Evolutionary conservation across 2,329 filamentous ascomycete species (phyloP).

Genomic region (Colletotrichum navitas): DNA sequence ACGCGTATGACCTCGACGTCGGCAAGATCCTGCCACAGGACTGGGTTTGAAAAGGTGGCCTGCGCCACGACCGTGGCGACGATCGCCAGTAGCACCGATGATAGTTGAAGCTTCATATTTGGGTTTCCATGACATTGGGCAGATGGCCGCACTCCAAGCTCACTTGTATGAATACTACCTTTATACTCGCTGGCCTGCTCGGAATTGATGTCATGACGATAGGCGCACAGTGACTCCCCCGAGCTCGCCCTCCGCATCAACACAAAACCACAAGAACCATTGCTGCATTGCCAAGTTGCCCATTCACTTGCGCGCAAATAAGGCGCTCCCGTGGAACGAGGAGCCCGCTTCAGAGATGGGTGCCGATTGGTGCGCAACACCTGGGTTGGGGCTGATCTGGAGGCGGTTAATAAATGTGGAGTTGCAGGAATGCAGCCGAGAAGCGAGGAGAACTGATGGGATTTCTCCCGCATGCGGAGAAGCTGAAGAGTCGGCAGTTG

Average conservation of each 20-base stretch:
- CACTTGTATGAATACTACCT: neutral
- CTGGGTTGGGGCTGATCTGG: constrained; percentile 19
- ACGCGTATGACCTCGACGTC: constrained; percentile 63
- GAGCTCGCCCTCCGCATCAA: neutral
- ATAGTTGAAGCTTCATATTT: constrained; percentile 18
- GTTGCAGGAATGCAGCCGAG: constrained; percentile 18
- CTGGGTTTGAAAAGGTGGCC: constrained; percentile 57
- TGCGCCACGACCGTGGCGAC: constrained; percentile 16
- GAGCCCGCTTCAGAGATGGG: neutral
- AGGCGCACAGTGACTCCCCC: neutral
- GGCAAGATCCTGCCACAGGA: constrained; percentile 64
- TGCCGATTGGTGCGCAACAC: constrained; percentile 34
- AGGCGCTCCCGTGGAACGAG: neutral
- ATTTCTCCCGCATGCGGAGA: neutral
- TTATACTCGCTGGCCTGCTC: neutral
- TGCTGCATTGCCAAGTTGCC: constrained; percentile 16
- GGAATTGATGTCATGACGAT: neutral
- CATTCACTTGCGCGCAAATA: constrained; percentile 38
- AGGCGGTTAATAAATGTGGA: constrained; percentile 38
- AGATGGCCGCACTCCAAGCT: neutral
- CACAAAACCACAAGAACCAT: neutral
- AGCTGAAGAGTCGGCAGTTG: neutral
- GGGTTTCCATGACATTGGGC: no score
- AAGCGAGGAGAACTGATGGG: constrained; percentile 14
- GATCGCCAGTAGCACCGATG: neutral